Conservation (phyloP, 371 early-diverging fungal genomes). For the Rhizopus delemar region DNA sequence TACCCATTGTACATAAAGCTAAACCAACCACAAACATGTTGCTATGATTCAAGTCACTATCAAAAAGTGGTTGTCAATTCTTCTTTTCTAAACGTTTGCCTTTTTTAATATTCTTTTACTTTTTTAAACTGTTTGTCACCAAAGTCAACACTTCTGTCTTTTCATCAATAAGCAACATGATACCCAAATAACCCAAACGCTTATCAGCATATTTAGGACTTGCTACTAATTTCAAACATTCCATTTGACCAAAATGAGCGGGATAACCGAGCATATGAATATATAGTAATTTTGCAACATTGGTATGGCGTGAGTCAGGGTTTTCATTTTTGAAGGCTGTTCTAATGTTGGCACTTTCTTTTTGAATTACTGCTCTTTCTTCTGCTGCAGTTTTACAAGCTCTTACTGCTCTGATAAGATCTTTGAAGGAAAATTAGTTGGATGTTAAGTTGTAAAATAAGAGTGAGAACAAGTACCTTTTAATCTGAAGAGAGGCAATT, state of each 20-base stretch:
- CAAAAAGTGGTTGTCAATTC: background rate
- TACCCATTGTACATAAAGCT: constrained; percentile 93
- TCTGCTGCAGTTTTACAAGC: constrained; percentile 98
- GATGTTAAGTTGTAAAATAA: background rate
- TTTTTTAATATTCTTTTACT: constrained; percentile 51
- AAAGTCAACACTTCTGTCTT: constrained; percentile 95
- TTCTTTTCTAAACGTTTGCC: too few relatives aligned
- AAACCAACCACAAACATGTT: constrained; percentile 96
- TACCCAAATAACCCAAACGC: constrained; percentile 95
- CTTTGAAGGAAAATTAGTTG: constrained; percentile 34
- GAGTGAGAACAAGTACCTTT: constrained; percentile 34
- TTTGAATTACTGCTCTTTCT: constrained; percentile 95
- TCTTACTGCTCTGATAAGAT: constrained; percentile 94
- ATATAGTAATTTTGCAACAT: constrained; percentile 94
- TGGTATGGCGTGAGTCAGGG: constrained; percentile 59
- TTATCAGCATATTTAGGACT: constrained; percentile 93
- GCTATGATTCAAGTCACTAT: constrained; percentile 90
- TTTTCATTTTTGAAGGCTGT: constrained; percentile 36
- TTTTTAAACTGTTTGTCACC: constrained; percentile 96
- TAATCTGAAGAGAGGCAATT: constrained; percentile 51
- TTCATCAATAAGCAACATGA: constrained; percentile 95
- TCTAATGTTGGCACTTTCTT: constrained; percentile 95
- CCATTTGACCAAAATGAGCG: constrained; percentile 99
- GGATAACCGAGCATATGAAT: constrained; percentile 98
- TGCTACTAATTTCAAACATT: constrained; percentile 96